Evolutionary conservation across 345 rosid species (phyloP).

Genomic region (Turritis glabra): DNA sequence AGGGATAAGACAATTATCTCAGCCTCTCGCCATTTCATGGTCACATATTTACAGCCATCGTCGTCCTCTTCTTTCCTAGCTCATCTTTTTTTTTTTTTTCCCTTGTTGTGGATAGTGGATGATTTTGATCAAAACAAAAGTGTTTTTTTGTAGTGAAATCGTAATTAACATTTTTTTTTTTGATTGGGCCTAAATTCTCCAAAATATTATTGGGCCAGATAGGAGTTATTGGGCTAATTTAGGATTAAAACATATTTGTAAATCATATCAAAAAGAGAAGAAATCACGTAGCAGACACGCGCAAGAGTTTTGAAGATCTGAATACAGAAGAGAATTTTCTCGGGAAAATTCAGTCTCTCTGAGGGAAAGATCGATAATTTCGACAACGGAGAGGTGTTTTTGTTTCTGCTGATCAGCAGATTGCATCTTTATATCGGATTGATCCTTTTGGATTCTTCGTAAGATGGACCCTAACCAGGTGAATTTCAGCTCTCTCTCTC

Average conservation of each 20-base stretch:
- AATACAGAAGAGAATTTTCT: slow-evolving; percentile 19
- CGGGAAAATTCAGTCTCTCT: slow-evolving; percentile 27
- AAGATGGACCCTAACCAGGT: slow-evolving; percentile 45
- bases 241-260: not conserved
- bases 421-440: not conserved
- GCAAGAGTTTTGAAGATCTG: slow-evolving; percentile 39
- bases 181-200: not conserved
- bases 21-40: slow-evolving; percentile 39
- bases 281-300: slow-evolving; percentile 29
- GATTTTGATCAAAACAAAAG: not conserved
- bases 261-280: slow-evolving; percentile 7
- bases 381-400: slow-evolving; percentile 3
- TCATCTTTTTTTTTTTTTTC: slow-evolving; percentile 4
- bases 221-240: not conserved
- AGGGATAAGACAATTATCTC: slow-evolving; percentile 42
- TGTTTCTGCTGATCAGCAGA: slow-evolving; percentile 21
- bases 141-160: not conserved
- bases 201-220: not conserved
- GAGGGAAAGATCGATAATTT: slow-evolving; percentile 10
- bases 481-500: slow-evolving; percentile 11
- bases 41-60: slow-evolving; percentile 40
- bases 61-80: slow-evolving; percentile 38
- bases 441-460: slow-evolving; percentile 22
- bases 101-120: slow-evolving; percentile 30
- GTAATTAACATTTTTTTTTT: not conserved